Evolutionary conservation across 345 rosid species (phyloP).

Genomic region (Eucalyptus fibrosa): DNA sequence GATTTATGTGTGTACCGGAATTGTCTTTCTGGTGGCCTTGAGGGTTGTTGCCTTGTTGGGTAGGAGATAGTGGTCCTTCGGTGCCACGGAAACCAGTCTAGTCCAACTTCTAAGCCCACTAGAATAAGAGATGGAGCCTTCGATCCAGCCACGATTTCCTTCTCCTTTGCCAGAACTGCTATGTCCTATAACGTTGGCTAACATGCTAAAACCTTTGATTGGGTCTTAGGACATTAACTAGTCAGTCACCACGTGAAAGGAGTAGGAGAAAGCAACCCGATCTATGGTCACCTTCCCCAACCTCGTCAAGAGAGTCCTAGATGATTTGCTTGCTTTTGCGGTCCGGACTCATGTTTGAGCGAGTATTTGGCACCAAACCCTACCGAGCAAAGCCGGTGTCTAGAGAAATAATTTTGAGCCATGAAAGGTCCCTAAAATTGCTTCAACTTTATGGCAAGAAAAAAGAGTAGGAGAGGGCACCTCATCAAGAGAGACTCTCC

Average conservation of each 20-base stretch:
- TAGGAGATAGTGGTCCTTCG: background rate
- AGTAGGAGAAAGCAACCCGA: background rate
- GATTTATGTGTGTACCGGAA: background rate
- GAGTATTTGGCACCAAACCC: background rate
- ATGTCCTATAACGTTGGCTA: background rate
- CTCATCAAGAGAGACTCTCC: background rate
- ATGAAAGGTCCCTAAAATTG: background rate
- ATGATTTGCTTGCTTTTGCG: background rate
- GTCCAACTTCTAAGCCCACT: background rate
- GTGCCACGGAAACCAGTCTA: background rate
- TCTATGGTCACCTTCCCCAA: too few relatives aligned
- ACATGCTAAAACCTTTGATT: background rate
- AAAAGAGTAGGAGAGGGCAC: background rate
- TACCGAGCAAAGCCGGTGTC: background rate
- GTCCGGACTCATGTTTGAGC: background rate
- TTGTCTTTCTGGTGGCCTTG: background rate
- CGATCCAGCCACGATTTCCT: background rate
- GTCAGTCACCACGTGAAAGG: background rate
- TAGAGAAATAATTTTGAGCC: background rate
- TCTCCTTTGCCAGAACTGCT: background rate
- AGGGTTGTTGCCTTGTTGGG: background rate
- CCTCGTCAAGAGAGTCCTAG: background rate
- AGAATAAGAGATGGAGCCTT: background rate
- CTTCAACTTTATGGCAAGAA: background rate
- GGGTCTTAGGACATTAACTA: background rate